A percentile compares a stretch with the other conserved stretches of the same genome.
Evolutionary conservation across 768 basidiomycete species (phyloP).

Genomic region (Lactifluus hygrophoroides): DNA sequence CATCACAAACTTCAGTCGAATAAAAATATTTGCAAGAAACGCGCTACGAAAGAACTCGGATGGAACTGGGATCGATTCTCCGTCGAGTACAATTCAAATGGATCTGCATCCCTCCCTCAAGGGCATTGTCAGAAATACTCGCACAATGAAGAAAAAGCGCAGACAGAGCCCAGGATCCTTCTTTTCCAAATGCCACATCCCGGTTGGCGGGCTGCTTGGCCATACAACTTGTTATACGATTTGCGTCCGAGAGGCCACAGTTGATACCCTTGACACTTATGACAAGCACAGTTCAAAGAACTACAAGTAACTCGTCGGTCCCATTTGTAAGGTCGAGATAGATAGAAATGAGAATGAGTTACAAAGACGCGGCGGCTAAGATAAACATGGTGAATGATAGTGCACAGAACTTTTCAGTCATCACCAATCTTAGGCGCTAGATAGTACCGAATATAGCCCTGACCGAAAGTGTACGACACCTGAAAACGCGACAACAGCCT

Average conservation of each 20-base stretch:
- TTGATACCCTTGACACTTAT: no score
- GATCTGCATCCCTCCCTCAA: no score
- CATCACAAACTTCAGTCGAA: no score
- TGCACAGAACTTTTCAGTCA: conserved; percentile 36
- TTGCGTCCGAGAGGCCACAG: no score
- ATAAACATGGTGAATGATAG: neutral
- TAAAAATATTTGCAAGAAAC: no score
- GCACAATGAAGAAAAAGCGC: neutral
- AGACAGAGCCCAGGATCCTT: neutral
- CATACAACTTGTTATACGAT: no score
- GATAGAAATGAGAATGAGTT: conserved; percentile 1
- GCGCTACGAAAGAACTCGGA: no score
- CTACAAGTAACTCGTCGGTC: neutral
- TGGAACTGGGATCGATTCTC: no score
- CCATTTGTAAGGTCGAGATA: neutral
- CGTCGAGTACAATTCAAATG: no score
- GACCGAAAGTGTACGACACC: conserved; percentile 86
- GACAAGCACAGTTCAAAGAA: neutral
- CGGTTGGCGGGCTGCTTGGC: neutral
- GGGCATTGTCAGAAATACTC: no score
- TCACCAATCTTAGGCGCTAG: conserved; percentile 94
- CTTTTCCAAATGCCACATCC: neutral
- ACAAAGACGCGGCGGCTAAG: neutral
- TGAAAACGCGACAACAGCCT: conserved; percentile 24
- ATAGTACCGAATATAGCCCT: conserved; percentile 89